phyloP scores from a whole-genome alignment of 345 rosid species.

The Cochlearia excelsa region DNA sequence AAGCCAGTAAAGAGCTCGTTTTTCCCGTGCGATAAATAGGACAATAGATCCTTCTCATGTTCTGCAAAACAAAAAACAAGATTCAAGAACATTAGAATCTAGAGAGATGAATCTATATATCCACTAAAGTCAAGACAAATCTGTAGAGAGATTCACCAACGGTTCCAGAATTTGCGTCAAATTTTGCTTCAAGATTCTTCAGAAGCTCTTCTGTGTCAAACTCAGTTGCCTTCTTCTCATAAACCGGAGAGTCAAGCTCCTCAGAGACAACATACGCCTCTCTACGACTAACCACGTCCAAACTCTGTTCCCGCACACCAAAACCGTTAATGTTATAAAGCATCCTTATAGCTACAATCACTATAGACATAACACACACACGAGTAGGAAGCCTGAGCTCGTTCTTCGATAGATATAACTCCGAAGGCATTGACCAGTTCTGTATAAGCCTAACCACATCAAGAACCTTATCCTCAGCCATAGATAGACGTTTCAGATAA shows the following conservation, averaged over 20 bases:
- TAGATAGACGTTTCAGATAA: slow-evolving; percentile 54
- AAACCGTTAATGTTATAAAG: slow-evolving; percentile 60
- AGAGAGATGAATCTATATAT: not conserved
- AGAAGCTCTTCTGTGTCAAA: slow-evolving; percentile 45
- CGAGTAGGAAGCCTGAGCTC: slow-evolving; percentile 61
- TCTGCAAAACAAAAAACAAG: slow-evolving; percentile 26
- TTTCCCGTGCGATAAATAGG: slow-evolving; percentile 50
- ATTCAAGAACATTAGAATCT: not conserved
- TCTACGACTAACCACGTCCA: slow-evolving; percentile 6
- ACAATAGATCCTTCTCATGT: slow-evolving; percentile 42
- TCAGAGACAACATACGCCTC: slow-evolving; percentile 12
- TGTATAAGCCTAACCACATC: slow-evolving; percentile 50
- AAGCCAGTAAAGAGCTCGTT: slow-evolving; percentile 61
- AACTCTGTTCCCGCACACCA: slow-evolving; percentile 53
- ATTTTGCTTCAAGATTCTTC: slow-evolving; percentile 44
- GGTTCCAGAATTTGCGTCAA: slow-evolving; percentile 21
- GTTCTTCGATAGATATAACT: slow-evolving; percentile 63
- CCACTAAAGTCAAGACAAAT: not conserved
- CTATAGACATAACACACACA: slow-evolving; percentile 54
- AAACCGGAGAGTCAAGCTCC: slow-evolving; percentile 19
- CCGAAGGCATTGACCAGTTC: slow-evolving; percentile 77
- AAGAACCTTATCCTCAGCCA: slow-evolving; percentile 54
- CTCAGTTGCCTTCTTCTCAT: slow-evolving; percentile 23
- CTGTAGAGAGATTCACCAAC: not conserved
- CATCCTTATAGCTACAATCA: slow-evolving; percentile 54